Evolutionary conservation across 805 yeast genomes (phyloP).

Genomic region (Blastobotrys terrestris): DNA sequence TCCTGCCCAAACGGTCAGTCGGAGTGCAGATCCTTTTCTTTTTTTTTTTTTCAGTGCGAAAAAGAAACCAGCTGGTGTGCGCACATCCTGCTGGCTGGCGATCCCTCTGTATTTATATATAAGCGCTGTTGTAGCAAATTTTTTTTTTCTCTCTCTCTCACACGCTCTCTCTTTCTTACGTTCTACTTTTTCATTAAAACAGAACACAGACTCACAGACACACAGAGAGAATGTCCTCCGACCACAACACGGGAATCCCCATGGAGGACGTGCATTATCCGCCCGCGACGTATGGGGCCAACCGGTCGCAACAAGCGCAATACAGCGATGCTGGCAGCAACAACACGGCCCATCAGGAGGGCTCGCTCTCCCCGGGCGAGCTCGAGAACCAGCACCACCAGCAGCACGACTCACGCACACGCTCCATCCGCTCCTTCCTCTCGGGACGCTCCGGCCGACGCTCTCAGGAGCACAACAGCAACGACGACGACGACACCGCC

Average conservation of each 20-base stretch:
- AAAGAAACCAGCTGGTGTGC: not conserved
- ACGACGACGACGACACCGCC: not conserved
- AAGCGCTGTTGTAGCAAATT: not conserved
- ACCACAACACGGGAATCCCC: not conserved
- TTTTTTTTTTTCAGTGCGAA: not conserved
- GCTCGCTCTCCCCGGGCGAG: not conserved
- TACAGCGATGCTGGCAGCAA: not conserved
- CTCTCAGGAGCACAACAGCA: not conserved
- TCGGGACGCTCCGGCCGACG: constrained; percentile 2
- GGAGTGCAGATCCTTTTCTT: not conserved
- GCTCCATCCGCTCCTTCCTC: constrained; percentile 1
- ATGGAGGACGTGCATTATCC: not conserved
- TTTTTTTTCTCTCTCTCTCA: not conserved
- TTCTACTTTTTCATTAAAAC: too few relatives aligned
- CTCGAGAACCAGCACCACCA: not conserved
- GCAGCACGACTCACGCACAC: not conserved
- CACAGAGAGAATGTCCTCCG: not conserved
- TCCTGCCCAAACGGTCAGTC: not conserved
- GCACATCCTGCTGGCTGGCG: not conserved
- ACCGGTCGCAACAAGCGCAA: not conserved
- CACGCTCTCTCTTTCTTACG: not conserved
- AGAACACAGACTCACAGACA: too few relatives aligned
- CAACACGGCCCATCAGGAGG: not conserved
- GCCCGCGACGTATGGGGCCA: not conserved
- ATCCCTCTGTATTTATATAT: not conserved